These are phyloP conservation scores for Boletellus deceptivus DNA, from an alignment of 1,284 basidiomycete genomes.

Conservation along the genomic window DNA sequence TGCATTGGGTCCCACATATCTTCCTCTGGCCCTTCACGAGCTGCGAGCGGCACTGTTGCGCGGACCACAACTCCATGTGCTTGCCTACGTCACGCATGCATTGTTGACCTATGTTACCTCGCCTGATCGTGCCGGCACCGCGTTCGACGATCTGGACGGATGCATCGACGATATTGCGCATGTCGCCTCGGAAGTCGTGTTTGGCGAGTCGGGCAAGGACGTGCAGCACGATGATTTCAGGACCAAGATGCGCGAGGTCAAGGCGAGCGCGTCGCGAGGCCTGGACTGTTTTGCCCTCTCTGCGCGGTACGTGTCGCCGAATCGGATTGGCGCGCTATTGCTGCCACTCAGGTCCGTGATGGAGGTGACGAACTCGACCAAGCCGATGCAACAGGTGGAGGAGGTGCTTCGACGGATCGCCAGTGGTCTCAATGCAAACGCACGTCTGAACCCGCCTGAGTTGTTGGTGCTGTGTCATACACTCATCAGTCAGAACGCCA, in stretches of 20 bases:
- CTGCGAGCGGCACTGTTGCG: conserved; percentile 81
- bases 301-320: conserved; percentile 75
- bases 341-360: conserved; percentile 83
- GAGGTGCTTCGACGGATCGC: conserved; percentile 86
- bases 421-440: conserved; percentile 83
- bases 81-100: conserved; percentile 84
- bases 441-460: conserved; percentile 67
- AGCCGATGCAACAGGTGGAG: conserved; percentile 85
- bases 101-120: conserved; percentile 80
- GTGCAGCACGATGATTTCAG: conserved; percentile 89
- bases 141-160: conserved; percentile 69
- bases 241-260: conserved; percentile 92
- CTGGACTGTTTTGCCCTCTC: conserved; percentile 83
- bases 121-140: conserved; percentile 44
- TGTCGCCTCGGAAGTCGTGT: conserved; percentile 89
- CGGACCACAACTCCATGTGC: conserved; percentile 92
- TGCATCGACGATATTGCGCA: conserved; percentile 79
- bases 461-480: conserved; percentile 86
- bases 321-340: conserved; percentile 75
- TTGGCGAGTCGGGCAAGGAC: conserved; percentile 92
- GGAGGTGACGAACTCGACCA: conserved; percentile 80
- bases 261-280: conserved; percentile 74
- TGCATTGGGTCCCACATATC: conserved; percentile 71
- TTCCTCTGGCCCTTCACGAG: conserved; percentile 77
- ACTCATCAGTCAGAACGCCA: conserved; percentile 87